Percentiles rank a stretch among this genome's conserved stretches.
These are phyloP conservation scores for Solanum pennellii DNA, from an alignment of 257 asterid genomes.

Conservation along the genomic window DNA sequence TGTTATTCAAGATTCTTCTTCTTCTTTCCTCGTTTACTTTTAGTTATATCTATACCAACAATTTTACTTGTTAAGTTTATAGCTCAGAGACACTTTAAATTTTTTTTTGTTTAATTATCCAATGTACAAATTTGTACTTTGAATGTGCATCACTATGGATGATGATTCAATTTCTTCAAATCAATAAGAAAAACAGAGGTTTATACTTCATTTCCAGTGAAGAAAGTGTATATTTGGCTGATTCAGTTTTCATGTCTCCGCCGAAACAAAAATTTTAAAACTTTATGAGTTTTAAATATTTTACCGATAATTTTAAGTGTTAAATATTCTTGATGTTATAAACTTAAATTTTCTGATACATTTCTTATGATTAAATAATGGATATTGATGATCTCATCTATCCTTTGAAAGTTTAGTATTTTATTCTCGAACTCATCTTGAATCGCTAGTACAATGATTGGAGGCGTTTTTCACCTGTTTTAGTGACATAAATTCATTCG, in stretches of 20 bases:
- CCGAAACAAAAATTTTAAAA: no score
- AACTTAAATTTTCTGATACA: no score
- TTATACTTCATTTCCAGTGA: neutral
- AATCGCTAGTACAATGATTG: no score
- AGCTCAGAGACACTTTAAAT: neutral
- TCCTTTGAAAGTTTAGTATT: no score
- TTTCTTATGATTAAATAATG: no score
- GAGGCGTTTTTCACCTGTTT: accelerated
- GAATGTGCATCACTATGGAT: neutral
- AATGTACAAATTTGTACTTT: neutral
- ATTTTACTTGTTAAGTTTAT: neutral
- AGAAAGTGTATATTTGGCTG: neutral
- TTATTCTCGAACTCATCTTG: no score
- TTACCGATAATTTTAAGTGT: no score
- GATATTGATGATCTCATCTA: no score
- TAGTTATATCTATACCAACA: slow-evolving; percentile 1
- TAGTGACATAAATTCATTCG: no score
- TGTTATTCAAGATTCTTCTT: slow-evolving; percentile 25
- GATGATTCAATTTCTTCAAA: neutral
- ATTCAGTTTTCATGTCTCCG: no score
- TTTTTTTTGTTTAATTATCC: neutral
- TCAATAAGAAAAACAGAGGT: neutral
- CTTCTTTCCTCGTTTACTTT: slow-evolving; percentile 49
- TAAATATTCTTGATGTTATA: no score
- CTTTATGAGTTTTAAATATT: no score